Percentiles rank a stretch among this genome's conserved stretches.
These are phyloP conservation scores for Luvunga scandens DNA, from an alignment of 345 rosid genomes.

Conservation along the genomic window DNA sequence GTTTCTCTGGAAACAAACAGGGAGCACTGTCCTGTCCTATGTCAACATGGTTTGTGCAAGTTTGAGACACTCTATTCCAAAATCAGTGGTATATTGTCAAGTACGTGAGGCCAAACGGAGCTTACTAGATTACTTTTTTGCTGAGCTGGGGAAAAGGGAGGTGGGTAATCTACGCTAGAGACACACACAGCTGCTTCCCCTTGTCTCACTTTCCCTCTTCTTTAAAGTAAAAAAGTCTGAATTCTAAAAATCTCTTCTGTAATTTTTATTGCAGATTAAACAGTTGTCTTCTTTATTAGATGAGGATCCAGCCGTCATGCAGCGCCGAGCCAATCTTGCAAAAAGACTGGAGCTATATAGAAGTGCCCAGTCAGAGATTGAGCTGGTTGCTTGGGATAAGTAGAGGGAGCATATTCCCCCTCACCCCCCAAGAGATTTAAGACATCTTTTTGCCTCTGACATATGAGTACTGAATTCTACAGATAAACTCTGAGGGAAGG, in stretches of 20 bases:
- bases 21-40: conserved; percentile 66
- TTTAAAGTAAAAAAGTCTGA: background rate
- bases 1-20: conserved; percentile 31
- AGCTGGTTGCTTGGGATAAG: conserved; percentile 89
- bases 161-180: conserved; percentile 24
- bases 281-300: conserved; percentile 61
- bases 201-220: background rate
- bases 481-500: background rate
- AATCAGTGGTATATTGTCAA: conserved; percentile 91
- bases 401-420: conserved; percentile 43
- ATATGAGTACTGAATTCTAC: background rate
- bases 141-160: conserved; percentile 85
- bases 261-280: conserved; percentile 40
- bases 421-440: too few relatives aligned
- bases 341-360: conserved; percentile 87
- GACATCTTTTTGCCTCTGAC: background rate
- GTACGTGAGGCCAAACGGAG: conserved; percentile 92
- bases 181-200: background rate
- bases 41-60: conserved; percentile 83
- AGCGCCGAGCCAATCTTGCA: conserved; percentile 60
- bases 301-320: conserved; percentile 87
- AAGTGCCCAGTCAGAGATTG: conserved; percentile 86
- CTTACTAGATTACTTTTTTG: conserved; percentile 80
- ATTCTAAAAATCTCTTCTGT: background rate
- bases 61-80: conserved; percentile 81